Percentiles rank a stretch among this genome's conserved stretches.
Conservation (phyloP, 192 early-diverging fungal species). For the Coemansia sp. region DNA sequence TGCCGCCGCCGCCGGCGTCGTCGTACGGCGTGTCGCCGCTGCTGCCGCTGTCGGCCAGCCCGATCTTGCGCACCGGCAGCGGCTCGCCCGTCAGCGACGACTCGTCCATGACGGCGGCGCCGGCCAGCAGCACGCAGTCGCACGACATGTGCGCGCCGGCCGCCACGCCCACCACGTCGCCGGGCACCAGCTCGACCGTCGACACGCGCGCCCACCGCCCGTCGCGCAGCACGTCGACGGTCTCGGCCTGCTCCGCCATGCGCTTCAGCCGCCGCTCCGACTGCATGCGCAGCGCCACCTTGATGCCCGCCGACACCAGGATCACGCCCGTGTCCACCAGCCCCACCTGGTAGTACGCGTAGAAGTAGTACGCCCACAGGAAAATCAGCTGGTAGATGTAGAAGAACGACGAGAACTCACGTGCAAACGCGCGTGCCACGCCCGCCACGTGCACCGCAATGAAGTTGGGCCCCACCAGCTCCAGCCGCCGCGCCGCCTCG, state of each 20-base stretch:
- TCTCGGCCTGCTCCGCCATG: slow-evolving; percentile 59
- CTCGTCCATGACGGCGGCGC: slow-evolving; percentile 75
- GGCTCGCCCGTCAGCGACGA: slow-evolving; percentile 76
- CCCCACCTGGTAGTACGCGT: slow-evolving; percentile 57
- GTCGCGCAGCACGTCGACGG: slow-evolving; percentile 55
- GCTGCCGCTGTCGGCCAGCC: slow-evolving; percentile 47
- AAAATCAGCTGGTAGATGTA: slow-evolving; percentile 57
- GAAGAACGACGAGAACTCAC: slow-evolving; percentile 60
- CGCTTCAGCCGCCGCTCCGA: slow-evolving; percentile 58
- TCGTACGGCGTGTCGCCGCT: slow-evolving; percentile 50
- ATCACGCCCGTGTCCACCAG: slow-evolving; percentile 56
- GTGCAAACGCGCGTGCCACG: slow-evolving; percentile 53
- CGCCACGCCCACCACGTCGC: slow-evolving; percentile 64
- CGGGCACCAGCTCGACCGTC: slow-evolving; percentile 62
- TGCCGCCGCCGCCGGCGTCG: slow-evolving; percentile 26
- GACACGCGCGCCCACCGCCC: slow-evolving; percentile 53
- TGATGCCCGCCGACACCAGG: slow-evolving; percentile 53
- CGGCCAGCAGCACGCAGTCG: slow-evolving; percentile 65
- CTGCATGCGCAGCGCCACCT: slow-evolving; percentile 52
- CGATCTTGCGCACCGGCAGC: slow-evolving; percentile 72
- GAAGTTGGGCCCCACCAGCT: slow-evolving; percentile 67
- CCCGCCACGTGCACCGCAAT: slow-evolving; percentile 65
- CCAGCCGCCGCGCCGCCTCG: slow-evolving; percentile 56
- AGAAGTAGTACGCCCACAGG: slow-evolving; percentile 58
- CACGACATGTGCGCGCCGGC: slow-evolving; percentile 55